These are phyloP conservation scores for Wickerhamomyces tratensis DNA, from an alignment of 805 yeast genomes.

Conservation along the genomic window DNA sequence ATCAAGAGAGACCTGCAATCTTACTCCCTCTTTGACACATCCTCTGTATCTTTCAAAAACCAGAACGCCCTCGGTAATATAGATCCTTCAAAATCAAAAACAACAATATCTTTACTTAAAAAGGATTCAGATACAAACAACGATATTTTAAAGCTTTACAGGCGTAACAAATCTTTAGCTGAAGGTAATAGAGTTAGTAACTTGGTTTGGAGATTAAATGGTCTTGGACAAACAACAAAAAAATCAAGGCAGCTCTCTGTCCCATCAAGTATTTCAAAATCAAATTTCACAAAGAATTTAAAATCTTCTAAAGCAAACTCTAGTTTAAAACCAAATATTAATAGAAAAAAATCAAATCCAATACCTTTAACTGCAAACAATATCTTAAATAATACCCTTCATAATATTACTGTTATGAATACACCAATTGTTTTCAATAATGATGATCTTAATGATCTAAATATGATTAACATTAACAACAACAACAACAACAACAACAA, in stretches of 20 bases:
- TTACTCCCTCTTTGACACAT: background rate
- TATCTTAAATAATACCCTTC: too few relatives aligned
- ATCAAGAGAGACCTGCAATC: background rate
- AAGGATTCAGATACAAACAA: background rate
- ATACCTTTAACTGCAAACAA: background rate
- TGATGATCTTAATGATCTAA: background rate
- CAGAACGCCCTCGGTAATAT: background rate
- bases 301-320: too few relatives aligned
- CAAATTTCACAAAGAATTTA: too few relatives aligned
- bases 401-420: too few relatives aligned
- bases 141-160: slow-evolving; percentile 1
- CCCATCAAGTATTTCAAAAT: too few relatives aligned
- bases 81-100: background rate
- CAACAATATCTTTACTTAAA: background rate
- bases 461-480: background rate
- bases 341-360: background rate
- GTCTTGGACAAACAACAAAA: background rate
- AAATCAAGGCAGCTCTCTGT: too few relatives aligned
- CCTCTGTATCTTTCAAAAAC: background rate
- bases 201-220: slow-evolving; percentile 4
- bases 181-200: slow-evolving; percentile 3
- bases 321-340: too few relatives aligned
- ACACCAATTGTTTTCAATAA: too few relatives aligned
- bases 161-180: background rate
- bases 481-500: background rate